These are phyloP conservation scores for Beauveria varroae DNA, from an alignment of 2,329 filamentous ascomycete genomes.

Conservation along the genomic window DNA sequence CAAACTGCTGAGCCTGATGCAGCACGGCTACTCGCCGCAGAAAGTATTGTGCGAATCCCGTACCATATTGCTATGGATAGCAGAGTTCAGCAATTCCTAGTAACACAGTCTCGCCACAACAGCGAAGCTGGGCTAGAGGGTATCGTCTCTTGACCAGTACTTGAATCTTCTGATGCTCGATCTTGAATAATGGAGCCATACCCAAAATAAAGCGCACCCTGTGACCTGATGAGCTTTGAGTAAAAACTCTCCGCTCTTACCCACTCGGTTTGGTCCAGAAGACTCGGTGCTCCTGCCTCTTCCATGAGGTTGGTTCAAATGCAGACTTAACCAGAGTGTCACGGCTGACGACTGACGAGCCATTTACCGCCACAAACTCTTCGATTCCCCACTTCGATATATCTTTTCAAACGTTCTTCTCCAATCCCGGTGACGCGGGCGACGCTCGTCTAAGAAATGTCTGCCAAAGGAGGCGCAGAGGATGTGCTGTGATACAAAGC, in stretches of 20 bases:
- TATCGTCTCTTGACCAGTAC: no score
- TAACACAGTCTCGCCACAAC: background rate
- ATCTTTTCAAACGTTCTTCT: background rate
- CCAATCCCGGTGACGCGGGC: background rate
- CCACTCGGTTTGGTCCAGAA: background rate
- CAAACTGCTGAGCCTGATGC: background rate
- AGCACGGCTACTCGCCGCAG: background rate
- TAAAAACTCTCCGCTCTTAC: background rate
- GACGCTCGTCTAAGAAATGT: background rate
- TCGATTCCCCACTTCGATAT: background rate
- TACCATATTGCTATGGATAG: background rate
- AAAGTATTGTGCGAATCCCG: background rate
- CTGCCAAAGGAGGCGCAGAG: background rate
- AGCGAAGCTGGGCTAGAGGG: background rate
- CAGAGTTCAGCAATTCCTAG: background rate
- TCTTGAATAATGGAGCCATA: background rate
- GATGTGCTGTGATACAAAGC: conserved; percentile 6
- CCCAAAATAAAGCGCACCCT: no score
- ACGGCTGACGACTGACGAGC: background rate
- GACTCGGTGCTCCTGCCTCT: background rate
- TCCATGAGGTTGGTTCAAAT: background rate
- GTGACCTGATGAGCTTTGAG: background rate
- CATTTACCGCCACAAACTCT: background rate
- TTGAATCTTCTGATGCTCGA: background rate
- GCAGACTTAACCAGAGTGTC: background rate